Base-by-base conservation (phyloP, 108 stramenopile genomes). In the Conticribra guillardii region DNA sequence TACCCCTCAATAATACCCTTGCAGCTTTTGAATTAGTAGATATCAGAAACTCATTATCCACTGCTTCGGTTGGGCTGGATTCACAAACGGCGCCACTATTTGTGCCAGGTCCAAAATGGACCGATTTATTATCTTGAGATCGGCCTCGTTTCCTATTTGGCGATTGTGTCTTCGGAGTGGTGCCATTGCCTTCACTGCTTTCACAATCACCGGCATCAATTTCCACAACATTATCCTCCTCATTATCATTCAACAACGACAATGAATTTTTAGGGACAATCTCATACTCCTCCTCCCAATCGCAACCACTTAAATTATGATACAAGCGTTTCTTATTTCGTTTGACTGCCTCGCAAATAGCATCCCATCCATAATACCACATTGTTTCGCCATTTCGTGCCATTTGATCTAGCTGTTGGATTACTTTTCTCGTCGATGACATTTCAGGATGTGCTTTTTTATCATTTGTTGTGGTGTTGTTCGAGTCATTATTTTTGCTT, bases 341-440 rank as follows among this genome's bases (percentile, higher is more conserved):
- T 31, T 14, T 51, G 5, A 67, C 65, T 0, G 77, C 77, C 52
- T 71, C 77, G 18, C 61, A 60, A 41, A 79, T 71, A 18, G 64
- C 77, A 51, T 71, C 70, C 77, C 77, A 79, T 15, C 70, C 70
- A 49, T 79, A 67, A 18, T 64, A 50, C 64, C 70, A 71, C 4
- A 9, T 29, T 2, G 64, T 51, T 56, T 47, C 22, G 18, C 54
- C 33, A 41, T 50, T 55, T 3, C 14, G 2, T 21, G 59, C 62
- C 52, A 79, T 54, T 46, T 16, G 31, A 55, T 79, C 77, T 9
- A 79, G 62, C 47, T 71, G 58, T 27, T 61, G 66, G 54, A 71
- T 71, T 1, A 49, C 65, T 18, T 59, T 71, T n/a, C 65, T 71
- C 17, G 62, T 69, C 33, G 77, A 67, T 1, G 58, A 32, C 17